These are phyloP conservation scores for Ganoderma resinaceum DNA, from an alignment of 1,284 basidiomycete genomes.

Conservation along the genomic window DNA sequence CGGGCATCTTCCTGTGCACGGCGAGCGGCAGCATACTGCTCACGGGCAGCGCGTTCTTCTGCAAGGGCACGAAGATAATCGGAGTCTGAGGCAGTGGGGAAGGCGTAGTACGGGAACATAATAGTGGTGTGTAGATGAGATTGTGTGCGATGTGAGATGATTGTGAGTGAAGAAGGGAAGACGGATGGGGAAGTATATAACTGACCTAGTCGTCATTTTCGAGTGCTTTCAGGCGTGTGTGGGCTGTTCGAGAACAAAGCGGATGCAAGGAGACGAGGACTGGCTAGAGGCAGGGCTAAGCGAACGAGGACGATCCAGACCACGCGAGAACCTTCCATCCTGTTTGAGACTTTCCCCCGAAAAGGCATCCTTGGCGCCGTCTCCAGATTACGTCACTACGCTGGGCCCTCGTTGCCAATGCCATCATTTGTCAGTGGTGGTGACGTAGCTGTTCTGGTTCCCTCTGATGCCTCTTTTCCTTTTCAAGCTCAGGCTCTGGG, in stretches of 20 bases:
- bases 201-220: slow-evolving; percentile 9
- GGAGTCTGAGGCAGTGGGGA: slow-evolving; percentile 30
- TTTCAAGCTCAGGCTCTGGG: too few species aligned
- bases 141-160: slow-evolving; percentile 5
- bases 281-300: too few species aligned
- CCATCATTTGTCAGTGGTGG: too few species aligned
- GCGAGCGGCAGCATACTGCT: slow-evolving; percentile 40
- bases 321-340: slow-evolving; percentile 8
- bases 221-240: slow-evolving; percentile 14
- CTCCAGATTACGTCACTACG: not conserved
- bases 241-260: slow-evolving; percentile 9
- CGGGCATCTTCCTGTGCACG: slow-evolving; percentile 42
- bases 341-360: not conserved
- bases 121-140: not conserved
- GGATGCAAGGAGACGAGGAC: not conserved
- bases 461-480: too few species aligned
- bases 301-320: not conserved
- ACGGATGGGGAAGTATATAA: slow-evolving; percentile 6
- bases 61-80: slow-evolving; percentile 41
- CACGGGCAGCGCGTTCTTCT: slow-evolving; percentile 41
- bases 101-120: slow-evolving; percentile 29
- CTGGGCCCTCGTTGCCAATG: too few species aligned
- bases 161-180: not conserved
- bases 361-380: not conserved
- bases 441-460: too few species aligned